These are phyloP conservation scores for Myotisia sp. DNA, from an alignment of 2,329 filamentous ascomycete species.

Conservation along the genomic window DNA sequence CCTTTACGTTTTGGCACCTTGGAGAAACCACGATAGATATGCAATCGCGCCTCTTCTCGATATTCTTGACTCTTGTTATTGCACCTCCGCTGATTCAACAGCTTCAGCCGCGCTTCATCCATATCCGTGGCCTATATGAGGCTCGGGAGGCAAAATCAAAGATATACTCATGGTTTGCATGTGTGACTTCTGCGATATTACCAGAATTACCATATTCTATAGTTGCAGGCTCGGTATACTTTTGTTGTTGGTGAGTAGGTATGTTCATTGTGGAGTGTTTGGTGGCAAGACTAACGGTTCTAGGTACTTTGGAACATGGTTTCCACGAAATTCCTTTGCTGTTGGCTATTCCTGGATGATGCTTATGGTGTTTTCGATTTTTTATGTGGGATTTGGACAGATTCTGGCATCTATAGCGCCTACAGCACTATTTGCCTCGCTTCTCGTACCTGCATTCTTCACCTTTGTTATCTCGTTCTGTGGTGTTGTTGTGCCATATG, in stretches of 20 bases:
- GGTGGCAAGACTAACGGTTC: constrained; percentile 5
- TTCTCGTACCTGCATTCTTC: constrained; percentile 56
- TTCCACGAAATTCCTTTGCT: constrained; percentile 41
- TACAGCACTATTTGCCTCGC: constrained; percentile 51
- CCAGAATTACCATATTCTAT: constrained; percentile 58
- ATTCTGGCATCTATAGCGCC: constrained; percentile 53
- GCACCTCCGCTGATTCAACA: constrained; percentile 62
- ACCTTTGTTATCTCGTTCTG: constrained; percentile 58
- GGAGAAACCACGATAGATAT: constrained; percentile 46
- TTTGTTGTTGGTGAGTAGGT: constrained; percentile 43
- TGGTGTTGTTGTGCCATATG: constrained; percentile 57
- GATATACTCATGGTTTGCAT: constrained; percentile 64
- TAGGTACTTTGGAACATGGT: constrained; percentile 41
- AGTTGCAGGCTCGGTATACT: constrained; percentile 52
- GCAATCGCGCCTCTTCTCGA: constrained; percentile 58
- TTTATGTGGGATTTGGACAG: constrained; percentile 51
- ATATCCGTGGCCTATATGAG: constrained; percentile 53
- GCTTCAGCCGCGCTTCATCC: constrained; percentile 57
- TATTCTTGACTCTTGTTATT: constrained; percentile 66
- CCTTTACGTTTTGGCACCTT: constrained; percentile 55
- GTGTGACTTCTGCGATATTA: constrained; percentile 50
- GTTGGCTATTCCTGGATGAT: constrained; percentile 50
- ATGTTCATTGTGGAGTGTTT: constrained; percentile 1
- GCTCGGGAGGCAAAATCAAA: constrained; percentile 61
- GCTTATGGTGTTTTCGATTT: constrained; percentile 52